Evolutionary conservation across 208 protist species (phyloP), one percentile per base, ranked within the genome.

Genomic region (Crithidia expoeki): DNA sequence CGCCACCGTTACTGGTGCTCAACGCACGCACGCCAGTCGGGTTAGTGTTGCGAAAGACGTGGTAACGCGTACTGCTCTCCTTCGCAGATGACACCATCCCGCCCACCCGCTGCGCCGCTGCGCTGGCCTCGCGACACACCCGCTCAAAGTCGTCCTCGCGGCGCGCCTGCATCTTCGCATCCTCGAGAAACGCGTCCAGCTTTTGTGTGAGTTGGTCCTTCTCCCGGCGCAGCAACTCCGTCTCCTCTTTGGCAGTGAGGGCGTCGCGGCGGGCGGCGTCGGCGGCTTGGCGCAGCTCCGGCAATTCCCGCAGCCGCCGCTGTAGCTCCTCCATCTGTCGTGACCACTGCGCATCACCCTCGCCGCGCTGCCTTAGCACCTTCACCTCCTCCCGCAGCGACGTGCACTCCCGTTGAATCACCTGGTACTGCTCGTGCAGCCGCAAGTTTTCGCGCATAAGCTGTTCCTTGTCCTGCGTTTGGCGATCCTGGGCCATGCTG

Each of bases 301-400:
- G 85, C 58, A 95, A 59, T 69, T 88, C 81, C 19, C 70, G 68
- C 70, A 93, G 74, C 19, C 84, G 81, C 25, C 64, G 72, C 80
- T 88, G 90, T 46, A 90, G 58, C 52, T 95, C 85, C n/a, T 86
- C 76, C 40, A 95, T 64, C 71, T 95, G 79, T 44, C 44, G 58
- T 30, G 52, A 46, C 42, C 89, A 65, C 56, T 80, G 74, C 30
- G 77, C 76, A 17, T 47, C 58, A 36, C 51, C 77, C 27, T 79
- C 61, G 12, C 68, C 16, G 44, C 76, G 74, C 34, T 55, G 46
- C 28, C 64, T 52, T n/a, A 88, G 56, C 23, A 60, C 50, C 57
- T 81, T 79, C 46, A 86, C 27, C 51, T 79, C 68, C 62, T 91
- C 81, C 16, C 66, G 70, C 49, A 92, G 71, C 11, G 47, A n/a